Evolutionary conservation across 148 eudicot genomes (phyloP), one percentile per base, ranked within the genome.

Genomic region (Heliamphora exappendiculata): DNA sequence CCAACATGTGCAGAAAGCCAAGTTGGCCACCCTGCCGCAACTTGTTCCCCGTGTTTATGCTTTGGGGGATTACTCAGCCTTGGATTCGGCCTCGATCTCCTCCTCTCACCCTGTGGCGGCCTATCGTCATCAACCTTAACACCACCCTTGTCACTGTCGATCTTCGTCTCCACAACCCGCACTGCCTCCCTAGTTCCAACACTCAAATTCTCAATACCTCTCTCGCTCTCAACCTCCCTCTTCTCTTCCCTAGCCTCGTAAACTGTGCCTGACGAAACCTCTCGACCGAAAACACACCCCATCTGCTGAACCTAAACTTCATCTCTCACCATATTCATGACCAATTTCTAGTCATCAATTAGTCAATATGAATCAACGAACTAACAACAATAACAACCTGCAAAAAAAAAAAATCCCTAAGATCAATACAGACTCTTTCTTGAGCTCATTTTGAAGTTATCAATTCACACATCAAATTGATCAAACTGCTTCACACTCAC

Each of bases 231-330:
- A 72, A 63, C 82, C 36, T 80, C 84, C 69, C 76, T 75, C 13
- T 47, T 39, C 19, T 66, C 70, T 7, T 66, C 70, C 70, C 39
- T 66, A 66, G 24, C 81, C 72, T 81, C 82, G 17, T 72, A 33
- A 47, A 37, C 83, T n/a, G 70, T 78, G 10, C 60, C 81, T 1
- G 84, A 75, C 29, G 84, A 81, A 29, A 53, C 68, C 78, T 82
- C 91, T 79, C 85, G 81, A 70, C 89, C 90, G 77, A 88, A 79
- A 67, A 90, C 91, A 87, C 94, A 90, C 70, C 94, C 94, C 94
- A 90, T 90, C 68, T 44, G 75, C 24, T 50, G 24, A 74, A 57
- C 54, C 84, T 72, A 70, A 10, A 75, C 89, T 75, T 81, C 87
- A 86, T 84, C 57, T 77, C 86, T 84, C 84, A 84, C 42, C 86